Evolutionary conservation across 495 filamentous ascomycete species (phyloP), one percentile per base, ranked within the genome.

Genomic region (Penicillium paxilli): DNA sequence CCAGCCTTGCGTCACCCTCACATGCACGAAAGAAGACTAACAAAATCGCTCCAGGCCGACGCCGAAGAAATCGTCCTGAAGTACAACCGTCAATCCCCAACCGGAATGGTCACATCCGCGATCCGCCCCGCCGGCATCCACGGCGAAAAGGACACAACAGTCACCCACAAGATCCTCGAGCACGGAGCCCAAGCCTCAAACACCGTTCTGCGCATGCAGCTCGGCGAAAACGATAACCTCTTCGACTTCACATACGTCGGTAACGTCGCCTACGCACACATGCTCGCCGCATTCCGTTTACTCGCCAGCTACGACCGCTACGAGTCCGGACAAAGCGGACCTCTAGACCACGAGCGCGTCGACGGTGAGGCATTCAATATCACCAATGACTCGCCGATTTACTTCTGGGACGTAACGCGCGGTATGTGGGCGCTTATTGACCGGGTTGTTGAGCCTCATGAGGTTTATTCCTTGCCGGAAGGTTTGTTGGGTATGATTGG

Each of bases 291-390:
- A 2, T 77, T 78, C 30, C 87, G 86, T n/a, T 83, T 98, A 12
- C 73, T 96, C 28, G 70, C 75, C 2, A 80, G 77, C 9, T 69
- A 79, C 42, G 69, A 73, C 19, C 68, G 75, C 41, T 81, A 80
- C 11, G 72, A 83, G 47, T 70, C 78, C 24, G 69, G 82, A 35
- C 69, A 77, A 30, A 81, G 76, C 35, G 74, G 75, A 12, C 84
- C 87, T 9, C 77, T 92, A 21, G 85, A 89, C 67, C 73, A 86
- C 64, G 90, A 95, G 71, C 80, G 78, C 23, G 90, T 96, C 11
- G 94, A 97, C 65, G 94, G 94, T 33, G 92, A 98, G 69, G 88
- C 88, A 20, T 98, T 98, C 82, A 83, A 96, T 68, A 87, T 98
- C 70, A 98, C 94, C 54, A 98, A 98, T 69, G 92, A 89, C 64